Evolutionary conservation across 148 eudicot genomes (phyloP), one percentile per base, ranked within the genome.

Genomic region (Spergularia marina): DNA sequence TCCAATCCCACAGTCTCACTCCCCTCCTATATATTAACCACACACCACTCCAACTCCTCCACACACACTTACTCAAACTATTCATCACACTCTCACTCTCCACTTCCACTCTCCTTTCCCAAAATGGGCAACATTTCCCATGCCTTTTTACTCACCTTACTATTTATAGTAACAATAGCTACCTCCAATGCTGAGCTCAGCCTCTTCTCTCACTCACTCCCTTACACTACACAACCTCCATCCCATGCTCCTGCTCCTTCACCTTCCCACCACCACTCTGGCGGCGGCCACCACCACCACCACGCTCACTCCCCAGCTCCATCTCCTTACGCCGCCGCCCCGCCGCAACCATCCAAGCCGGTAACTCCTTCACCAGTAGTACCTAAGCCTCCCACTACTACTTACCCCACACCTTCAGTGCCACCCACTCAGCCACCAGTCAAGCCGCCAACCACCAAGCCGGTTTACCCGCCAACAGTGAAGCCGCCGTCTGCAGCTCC

Each of bases 261-360:
- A 71, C 83, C 76, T 55, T 55, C 49, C 72, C 85, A 53, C 66
- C 84, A 57, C 77, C 82, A 55, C 75, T 79, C 49, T 9, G 49
- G 49, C 49, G 49, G 49, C 49, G 49, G 40, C 36, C 36, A 30
- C 65, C 61, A n/a, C 68, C 73, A 73, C 61, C 59, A 65, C 18
- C 76, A 60, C 14, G 23, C 64, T 21, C 78, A 70, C 5, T 49
- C 73, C 55, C 81, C 81, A n/a, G 60, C 70, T 51, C 15, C 47
- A 25, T 59, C 79, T 3, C 44, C 77, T 12, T 10, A 53, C 7
- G 18, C 68, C n/a, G 40, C 53, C 30, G 61, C 64, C 39, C 56
- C 49, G 0, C 70, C 52, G 14, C 70, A 66, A 39, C 73, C 55
- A 34, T 56, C 71, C 58, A 49, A 40, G 70, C 70, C 70, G 14